Evolutionary conservation across 768 basidiomycete species (phyloP).

Genomic region (Pulveroboletus sp.): DNA sequence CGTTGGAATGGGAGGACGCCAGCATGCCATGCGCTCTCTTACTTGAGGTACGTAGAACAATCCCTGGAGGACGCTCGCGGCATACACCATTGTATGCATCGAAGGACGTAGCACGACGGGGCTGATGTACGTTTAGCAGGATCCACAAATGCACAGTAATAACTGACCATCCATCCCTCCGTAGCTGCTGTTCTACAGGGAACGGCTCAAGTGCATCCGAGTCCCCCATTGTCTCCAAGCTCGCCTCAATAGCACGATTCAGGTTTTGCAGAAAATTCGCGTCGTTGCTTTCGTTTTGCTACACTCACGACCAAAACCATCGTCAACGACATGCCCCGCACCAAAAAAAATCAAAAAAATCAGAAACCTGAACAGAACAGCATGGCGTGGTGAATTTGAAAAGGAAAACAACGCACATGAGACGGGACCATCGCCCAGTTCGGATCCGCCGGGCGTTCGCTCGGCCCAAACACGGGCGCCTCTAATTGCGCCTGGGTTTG

Average conservation of each 20-base stretch:
- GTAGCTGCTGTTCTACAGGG: constrained; percentile 47
- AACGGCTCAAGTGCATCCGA: constrained; percentile 47
- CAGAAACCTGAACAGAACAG: background rate
- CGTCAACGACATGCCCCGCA: background rate
- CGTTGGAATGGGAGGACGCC: constrained; percentile 28
- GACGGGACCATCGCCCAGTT: constrained; percentile 69
- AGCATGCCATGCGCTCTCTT: constrained; percentile 38
- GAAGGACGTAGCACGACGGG: constrained; percentile 67
- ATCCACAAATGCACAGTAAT: background rate
- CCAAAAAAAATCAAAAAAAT: background rate
- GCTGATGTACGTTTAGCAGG: constrained; percentile 32
- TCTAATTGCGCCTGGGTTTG: constrained; percentile 14
- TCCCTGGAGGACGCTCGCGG: constrained; percentile 50
- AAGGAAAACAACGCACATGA: constrained; percentile 40
- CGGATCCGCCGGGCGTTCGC: constrained; percentile 56
- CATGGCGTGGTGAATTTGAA: background rate
- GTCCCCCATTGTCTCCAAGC: constrained; percentile 49
- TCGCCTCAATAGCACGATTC: constrained; percentile 69
- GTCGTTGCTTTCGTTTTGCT: constrained; percentile 34
- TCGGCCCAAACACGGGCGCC: constrained; percentile 50
- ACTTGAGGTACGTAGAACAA: constrained; percentile 72
- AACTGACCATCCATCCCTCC: constrained; percentile 56
- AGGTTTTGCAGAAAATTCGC: constrained; percentile 57
- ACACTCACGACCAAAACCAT: background rate
- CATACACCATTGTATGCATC: constrained; percentile 46